Conservation (phyloP, 352 stramenopile genomes). For the Phytophthora chlamydospora region DNA sequence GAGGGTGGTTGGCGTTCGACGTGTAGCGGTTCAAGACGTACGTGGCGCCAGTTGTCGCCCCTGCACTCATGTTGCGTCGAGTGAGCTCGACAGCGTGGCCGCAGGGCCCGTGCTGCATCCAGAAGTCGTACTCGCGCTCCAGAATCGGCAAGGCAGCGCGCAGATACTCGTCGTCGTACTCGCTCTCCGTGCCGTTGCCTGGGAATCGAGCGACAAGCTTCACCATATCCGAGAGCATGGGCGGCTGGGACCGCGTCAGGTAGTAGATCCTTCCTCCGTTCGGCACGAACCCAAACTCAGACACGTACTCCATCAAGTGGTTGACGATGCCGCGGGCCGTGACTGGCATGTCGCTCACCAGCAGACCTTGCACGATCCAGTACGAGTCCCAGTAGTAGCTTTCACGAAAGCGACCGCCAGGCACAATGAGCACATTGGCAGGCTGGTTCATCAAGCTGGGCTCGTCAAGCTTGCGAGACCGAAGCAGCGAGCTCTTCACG, state of each 20-base stretch:
- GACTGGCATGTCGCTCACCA: slow-evolving; percentile 81
- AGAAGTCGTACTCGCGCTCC: slow-evolving; percentile 85
- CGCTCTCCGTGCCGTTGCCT: slow-evolving; percentile 39
- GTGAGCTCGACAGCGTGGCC: slow-evolving; percentile 67
- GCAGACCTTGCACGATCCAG: slow-evolving; percentile 91
- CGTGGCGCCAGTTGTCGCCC: slow-evolving; percentile 4
- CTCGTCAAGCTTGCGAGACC: slow-evolving; percentile 46
- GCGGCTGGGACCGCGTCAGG: slow-evolving; percentile 88
- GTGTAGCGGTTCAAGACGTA: slow-evolving; percentile 85
- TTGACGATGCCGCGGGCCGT: slow-evolving; percentile 84
- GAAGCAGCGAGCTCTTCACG: slow-evolving; percentile 63
- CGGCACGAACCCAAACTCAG: slow-evolving; percentile 88
- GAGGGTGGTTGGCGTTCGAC: slow-evolving; percentile 70
- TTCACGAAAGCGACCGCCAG: slow-evolving; percentile 91
- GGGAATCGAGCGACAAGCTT: slow-evolving; percentile 50
- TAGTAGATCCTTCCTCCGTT: slow-evolving; percentile 94
- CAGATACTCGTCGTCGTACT: slow-evolving; percentile 66
- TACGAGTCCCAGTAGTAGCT: slow-evolving; percentile 95
- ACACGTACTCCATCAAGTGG: slow-evolving; percentile 89
- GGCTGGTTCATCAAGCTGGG: slow-evolving; percentile 32
- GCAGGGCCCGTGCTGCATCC: slow-evolving; percentile 75
- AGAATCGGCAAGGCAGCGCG: slow-evolving; percentile 61
- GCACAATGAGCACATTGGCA: slow-evolving; percentile 83
- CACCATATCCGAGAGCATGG: slow-evolving; percentile 91
- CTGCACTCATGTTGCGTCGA: slow-evolving; percentile 25